Conservation (phyloP, 495 filamentous ascomycete species). For the Talaromyces trachyspermus region DNA sequence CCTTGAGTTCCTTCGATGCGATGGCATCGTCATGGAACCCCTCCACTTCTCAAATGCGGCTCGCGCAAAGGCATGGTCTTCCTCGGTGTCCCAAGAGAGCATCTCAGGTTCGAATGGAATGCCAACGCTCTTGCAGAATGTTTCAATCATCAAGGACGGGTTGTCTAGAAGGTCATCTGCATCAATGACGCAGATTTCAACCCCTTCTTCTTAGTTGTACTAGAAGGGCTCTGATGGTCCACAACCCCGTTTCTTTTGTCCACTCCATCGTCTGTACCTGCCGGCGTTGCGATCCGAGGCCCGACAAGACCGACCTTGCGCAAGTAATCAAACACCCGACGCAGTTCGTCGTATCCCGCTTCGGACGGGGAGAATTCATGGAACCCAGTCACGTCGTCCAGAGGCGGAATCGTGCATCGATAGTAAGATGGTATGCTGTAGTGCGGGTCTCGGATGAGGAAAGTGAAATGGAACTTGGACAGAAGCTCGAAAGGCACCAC, state of each 20-base stretch:
- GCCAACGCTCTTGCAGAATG: slow-evolving; percentile 72
- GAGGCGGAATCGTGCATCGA: slow-evolving; percentile 89
- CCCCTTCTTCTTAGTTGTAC: slow-evolving; percentile 19
- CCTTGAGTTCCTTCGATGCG: slow-evolving; percentile 62
- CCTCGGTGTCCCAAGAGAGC: slow-evolving; percentile 74
- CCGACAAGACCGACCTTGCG: slow-evolving; percentile 52
- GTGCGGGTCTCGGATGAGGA: slow-evolving; percentile 90
- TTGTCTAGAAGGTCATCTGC: slow-evolving; percentile 88
- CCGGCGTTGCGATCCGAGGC: slow-evolving; percentile 44
- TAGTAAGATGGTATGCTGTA: slow-evolving; percentile 84
- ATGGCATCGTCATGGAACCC: slow-evolving; percentile 93
- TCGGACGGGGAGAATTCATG: slow-evolving; percentile 75
- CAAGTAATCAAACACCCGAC: slow-evolving; percentile 78
- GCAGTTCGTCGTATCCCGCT: slow-evolving; percentile 84
- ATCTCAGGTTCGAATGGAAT: slow-evolving; percentile 63
- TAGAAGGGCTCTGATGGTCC: slow-evolving; percentile 20
- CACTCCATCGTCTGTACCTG: slow-evolving; percentile 17
- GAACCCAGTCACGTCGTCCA: slow-evolving; percentile 76
- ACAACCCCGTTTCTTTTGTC: slow-evolving; percentile 17
- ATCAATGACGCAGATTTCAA: slow-evolving; percentile 82
- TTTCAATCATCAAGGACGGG: slow-evolving; percentile 62
- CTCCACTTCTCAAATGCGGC: slow-evolving; percentile 89
- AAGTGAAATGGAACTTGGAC: slow-evolving; percentile 81
- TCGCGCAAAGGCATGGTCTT: slow-evolving; percentile 54
- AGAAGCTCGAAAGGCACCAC: slow-evolving; percentile 66